phyloP scores from a whole-genome alignment of 2,329 filamentous ascomycete genomes.

The Alternaria triticina region DNA sequence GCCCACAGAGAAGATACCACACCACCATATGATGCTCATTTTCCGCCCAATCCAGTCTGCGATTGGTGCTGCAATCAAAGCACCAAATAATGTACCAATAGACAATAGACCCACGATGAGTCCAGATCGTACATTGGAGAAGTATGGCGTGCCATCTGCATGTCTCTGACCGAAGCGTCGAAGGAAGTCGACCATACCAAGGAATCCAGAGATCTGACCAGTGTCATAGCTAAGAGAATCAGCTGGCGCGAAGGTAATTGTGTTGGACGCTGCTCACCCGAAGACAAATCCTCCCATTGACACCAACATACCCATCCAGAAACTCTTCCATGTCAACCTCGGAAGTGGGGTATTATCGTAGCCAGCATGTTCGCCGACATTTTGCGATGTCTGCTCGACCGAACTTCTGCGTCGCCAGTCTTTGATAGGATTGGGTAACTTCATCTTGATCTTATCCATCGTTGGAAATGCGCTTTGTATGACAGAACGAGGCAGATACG shows the following conservation, averaged over 20 bases:
- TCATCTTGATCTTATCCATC: constrained; percentile 16
- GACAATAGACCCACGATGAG: constrained; percentile 58
- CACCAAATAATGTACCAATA: constrained; percentile 76
- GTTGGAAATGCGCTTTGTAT: not conserved
- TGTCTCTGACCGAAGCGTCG: constrained; percentile 26
- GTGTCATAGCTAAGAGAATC: constrained; percentile 26
- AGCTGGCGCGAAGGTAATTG: not conserved
- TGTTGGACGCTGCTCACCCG: not conserved
- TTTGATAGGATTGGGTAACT: constrained; percentile 21
- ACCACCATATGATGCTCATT: constrained; percentile 64
- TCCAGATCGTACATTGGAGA: constrained; percentile 38
- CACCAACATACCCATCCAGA: constrained; percentile 37
- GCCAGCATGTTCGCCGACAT: constrained; percentile 27
- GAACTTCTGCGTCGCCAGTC: constrained; percentile 22
- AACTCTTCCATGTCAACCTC: constrained; percentile 23
- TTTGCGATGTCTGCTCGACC: constrained; percentile 19
- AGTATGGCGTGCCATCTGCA: constrained; percentile 26
- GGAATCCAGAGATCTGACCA: constrained; percentile 41
- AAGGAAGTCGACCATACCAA: constrained; percentile 39
- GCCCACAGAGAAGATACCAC: constrained; percentile 67
- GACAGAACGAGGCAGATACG: not conserved
- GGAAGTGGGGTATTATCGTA: constrained; percentile 33
- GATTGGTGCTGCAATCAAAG: constrained; percentile 63
- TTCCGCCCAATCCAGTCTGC: constrained; percentile 67
- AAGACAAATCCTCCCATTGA: constrained; percentile 34